Evolutionary conservation across 306 rosid species (phyloP).

Genomic region (Dryas alaskensis): DNA sequence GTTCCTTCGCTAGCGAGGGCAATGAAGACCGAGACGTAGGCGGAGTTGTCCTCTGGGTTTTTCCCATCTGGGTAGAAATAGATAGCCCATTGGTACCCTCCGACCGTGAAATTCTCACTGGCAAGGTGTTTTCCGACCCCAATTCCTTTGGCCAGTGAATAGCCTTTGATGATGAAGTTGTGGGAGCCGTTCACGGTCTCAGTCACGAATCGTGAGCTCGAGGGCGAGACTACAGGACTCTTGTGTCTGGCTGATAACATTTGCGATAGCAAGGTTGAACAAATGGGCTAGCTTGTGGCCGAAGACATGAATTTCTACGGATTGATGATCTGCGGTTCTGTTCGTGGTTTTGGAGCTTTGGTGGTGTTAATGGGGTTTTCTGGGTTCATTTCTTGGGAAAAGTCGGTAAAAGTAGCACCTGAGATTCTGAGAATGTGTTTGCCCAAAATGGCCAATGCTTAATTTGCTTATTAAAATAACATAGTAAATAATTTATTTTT

Average conservation of each 20-base stretch:
- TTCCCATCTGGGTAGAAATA: constrained; percentile 96
- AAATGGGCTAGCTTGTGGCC: background rate
- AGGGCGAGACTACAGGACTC: constrained; percentile 47
- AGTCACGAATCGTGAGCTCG: constrained; percentile 84
- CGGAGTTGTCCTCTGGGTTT: constrained; percentile 87
- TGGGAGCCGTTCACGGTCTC: constrained; percentile 96
- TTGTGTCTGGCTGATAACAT: constrained; percentile 17
- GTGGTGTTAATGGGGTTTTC: no score
- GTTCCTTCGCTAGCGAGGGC: constrained; percentile 97
- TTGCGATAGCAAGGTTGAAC: no score
- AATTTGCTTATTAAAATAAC: no score
- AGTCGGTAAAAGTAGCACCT: no score
- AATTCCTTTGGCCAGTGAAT: constrained; percentile 89
- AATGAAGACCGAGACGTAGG: constrained; percentile 91
- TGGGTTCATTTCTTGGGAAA: no score
- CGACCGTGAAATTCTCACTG: constrained; percentile 84
- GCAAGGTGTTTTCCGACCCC: constrained; percentile 94
- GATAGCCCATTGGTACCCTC: constrained; percentile 97
- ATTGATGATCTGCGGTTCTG: no score
- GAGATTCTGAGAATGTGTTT: no score
- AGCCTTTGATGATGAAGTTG: constrained; percentile 83
- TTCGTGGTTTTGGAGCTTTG: no score
- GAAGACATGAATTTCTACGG: no score
- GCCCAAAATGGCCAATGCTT: no score
- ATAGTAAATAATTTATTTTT: no score